These are phyloP conservation scores for Secale cereale DNA, from an alignment of 176 grass and related monocot species.

Conservation along the genomic window DNA sequence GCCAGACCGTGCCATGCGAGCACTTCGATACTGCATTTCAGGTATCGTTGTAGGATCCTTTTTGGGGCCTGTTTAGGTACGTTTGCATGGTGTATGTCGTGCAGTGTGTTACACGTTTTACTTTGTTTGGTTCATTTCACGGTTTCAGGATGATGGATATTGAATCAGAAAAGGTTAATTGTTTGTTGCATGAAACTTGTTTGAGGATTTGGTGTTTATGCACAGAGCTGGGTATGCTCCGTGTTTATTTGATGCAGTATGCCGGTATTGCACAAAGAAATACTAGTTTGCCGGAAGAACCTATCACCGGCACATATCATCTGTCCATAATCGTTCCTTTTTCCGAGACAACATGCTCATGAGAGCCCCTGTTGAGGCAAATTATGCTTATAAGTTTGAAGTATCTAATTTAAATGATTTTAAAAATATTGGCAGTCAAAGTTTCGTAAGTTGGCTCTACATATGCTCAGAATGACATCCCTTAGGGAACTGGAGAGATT, in stretches of 20 bases:
- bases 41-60: constrained; percentile 21
- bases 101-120: not conserved
- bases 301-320: not conserved
- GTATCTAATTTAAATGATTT: not conserved
- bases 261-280: not conserved
- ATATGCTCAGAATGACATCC: not conserved
- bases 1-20: constrained; percentile 86
- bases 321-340: not conserved
- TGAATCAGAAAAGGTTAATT: not conserved
- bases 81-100: not conserved
- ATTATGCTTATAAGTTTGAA: not conserved
- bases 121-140: not conserved
- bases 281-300: not conserved
- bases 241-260: not conserved
- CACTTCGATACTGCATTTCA: constrained; percentile 82
- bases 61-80: not conserved
- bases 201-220: not conserved
- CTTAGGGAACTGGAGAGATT: not conserved
- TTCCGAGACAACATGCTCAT: not conserved
- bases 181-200: not conserved
- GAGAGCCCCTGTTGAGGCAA: not conserved
- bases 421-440: not conserved
- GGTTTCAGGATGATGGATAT: not conserved
- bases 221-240: not conserved
- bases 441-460: not conserved